Evolutionary conservation across 768 basidiomycete genomes (phyloP), one percentile per base, ranked within the genome.

Genomic region (Mycena crocata): DNA sequence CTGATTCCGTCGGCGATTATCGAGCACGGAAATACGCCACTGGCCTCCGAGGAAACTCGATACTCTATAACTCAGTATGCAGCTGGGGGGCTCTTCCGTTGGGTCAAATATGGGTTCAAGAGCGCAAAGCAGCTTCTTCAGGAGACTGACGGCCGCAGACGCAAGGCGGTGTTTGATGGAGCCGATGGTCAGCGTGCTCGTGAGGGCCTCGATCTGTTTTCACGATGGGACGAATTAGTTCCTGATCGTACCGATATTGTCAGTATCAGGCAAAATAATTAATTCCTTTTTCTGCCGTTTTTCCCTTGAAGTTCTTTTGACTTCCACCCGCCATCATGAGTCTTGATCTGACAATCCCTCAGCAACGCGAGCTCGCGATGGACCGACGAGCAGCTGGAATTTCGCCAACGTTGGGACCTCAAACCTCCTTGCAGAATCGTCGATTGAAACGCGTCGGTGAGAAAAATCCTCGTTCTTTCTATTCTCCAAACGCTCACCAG

Each of bases 41-140:
- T 77, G 23, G 39, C 42, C 1, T 37, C 66, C 0, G 57, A 62
- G 7, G 76, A 79, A 28, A 64, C 39, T 0, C 64, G 74, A 0
- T 67, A 61, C 14, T 75, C 76, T 0, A 71, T 78, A 48, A 78
- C 76, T 2, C 75, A 76, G 54, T 78, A 75, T 37, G 57, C 71
- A 3, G 57, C 77, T 0, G 76, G 75, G 13, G 75, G 72, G 0
- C 62, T 77, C 1, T 71, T 75, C 45, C 67, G 73, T 0, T 78
- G 57, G 52, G 76, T 75, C 0, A 57, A 69, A 5, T 71, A 72
- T 48, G 74, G 74, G 0, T 72, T 72, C 40, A 39, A 50, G 23
- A 73, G 57, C 0, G 62, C 49, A 24, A 68, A 59, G 35, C 8
- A 46, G 15, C 5, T 62, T 3, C 28, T 63, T 1, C 17, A n/a